phyloP scores from a whole-genome alignment of 2,329 filamentous ascomycete genomes.

The Colletotrichum tabaci region DNA sequence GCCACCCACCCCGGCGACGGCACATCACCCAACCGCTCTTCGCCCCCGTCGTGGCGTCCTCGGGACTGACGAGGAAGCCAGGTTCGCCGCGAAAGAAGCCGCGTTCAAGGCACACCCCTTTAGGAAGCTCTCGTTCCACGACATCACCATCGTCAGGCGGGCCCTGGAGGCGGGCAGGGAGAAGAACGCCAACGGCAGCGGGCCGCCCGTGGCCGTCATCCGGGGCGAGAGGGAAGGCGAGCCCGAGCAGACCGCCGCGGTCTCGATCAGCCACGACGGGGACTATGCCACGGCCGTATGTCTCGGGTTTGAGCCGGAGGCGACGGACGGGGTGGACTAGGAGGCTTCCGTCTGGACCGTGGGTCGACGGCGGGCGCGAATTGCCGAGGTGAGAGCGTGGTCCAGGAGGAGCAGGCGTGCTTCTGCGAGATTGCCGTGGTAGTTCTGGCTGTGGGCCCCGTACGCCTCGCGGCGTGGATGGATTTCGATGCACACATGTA shows the following conservation, averaged over 20 bases:
- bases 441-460: neutral
- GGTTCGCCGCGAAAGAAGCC: conserved; percentile 83
- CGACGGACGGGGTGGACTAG: neutral
- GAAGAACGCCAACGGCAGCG: conserved; percentile 50
- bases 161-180: conserved; percentile 43
- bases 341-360: too few relatives aligned
- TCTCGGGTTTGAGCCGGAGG: conserved; percentile 60
- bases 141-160: conserved; percentile 63
- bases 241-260: conserved; percentile 70
- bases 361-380: neutral
- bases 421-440: neutral
- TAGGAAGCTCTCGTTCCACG: conserved; percentile 72
- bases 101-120: conserved; percentile 79
- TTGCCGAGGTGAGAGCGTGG: neutral
- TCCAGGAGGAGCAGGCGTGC: neutral
- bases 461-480: neutral
- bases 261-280: conserved; percentile 91
- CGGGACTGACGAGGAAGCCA: conserved; percentile 45
- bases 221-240: conserved; percentile 47
- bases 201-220: conserved; percentile 63
- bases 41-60: neutral
- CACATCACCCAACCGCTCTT: neutral
- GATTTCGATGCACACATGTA: neutral
- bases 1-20: neutral
- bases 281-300: conserved; percentile 84